A percentile compares a stretch with the other conserved stretches of the same genome.
These are phyloP conservation scores for Scenedesmus sp. DNA, from an alignment of 163 green algal genomes.

Conservation along the genomic window DNA sequence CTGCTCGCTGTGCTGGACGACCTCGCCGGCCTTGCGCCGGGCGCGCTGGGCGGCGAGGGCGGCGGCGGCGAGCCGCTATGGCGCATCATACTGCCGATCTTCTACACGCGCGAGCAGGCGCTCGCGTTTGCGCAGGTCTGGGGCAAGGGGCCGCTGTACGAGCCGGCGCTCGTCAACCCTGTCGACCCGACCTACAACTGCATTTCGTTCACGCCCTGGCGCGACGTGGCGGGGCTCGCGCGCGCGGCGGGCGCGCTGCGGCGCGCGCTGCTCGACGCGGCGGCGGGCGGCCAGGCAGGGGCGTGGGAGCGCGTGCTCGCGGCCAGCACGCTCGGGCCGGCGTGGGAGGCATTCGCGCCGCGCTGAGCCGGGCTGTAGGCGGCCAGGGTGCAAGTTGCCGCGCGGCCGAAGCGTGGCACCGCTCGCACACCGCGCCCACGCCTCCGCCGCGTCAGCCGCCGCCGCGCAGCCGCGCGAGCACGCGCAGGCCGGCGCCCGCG, in stretches of 20 bases:
- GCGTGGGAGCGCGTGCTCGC: too few relatives aligned
- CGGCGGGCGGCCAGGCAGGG: too few relatives aligned
- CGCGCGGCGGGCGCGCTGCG: constrained; percentile 11
- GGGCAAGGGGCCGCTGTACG: background rate
- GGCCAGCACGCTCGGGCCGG: too few relatives aligned
- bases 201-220: background rate
- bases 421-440: too few relatives aligned
- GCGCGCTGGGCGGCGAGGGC: background rate
- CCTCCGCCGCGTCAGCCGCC: too few relatives aligned
- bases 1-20: too few relatives aligned
- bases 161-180: constrained; percentile 27
- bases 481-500: background rate
- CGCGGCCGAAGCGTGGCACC: too few relatives aligned
- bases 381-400: too few relatives aligned
- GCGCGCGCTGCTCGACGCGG: background rate
- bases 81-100: constrained; percentile 15
- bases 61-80: background rate
- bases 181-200: constrained; percentile 40
- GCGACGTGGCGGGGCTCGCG: constrained; percentile 6
- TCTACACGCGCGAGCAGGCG: constrained; percentile 5
- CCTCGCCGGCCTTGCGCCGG: too few relatives aligned
- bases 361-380: too few relatives aligned
- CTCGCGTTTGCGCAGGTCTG: background rate
- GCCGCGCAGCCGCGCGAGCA: constrained; percentile 1
- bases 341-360: too few relatives aligned